A percentile compares a stretch with the other conserved stretches of the same genome.
phyloP scores from a whole-genome alignment of 208 protist species.

The Leishmania braziliensis region DNA sequence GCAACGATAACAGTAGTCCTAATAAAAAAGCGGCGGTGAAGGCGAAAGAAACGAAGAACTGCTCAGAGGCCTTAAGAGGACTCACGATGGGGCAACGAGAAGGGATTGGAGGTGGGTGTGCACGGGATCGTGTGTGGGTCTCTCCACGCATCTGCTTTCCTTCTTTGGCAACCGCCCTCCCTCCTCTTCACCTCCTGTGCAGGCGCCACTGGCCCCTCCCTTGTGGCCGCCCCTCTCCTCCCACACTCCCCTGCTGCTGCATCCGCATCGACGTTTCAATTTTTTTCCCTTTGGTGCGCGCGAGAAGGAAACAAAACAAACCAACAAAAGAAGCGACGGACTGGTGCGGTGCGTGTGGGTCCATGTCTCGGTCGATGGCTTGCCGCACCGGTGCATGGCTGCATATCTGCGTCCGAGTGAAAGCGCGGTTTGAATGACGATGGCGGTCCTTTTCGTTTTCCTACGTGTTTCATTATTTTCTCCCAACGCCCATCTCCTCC shows the following conservation, averaged over 20 bases:
- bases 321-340: not conserved
- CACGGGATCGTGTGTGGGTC: not conserved
- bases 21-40: conserved; percentile 26
- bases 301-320: no score
- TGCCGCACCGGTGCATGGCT: not conserved
- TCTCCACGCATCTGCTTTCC: not conserved
- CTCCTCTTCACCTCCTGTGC: not conserved
- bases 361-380: not conserved
- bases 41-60: not conserved
- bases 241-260: not conserved
- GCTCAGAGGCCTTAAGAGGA: not conserved
- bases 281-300: no score
- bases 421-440: not conserved
- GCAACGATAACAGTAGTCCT: conserved; percentile 29
- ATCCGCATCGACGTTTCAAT: not conserved
- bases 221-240: not conserved
- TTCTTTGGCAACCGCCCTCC: not conserved
- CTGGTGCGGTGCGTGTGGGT: not conserved
- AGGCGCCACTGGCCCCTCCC: not conserved
- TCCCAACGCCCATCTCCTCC: not conserved
- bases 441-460: not conserved
- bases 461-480: not conserved
- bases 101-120: not conserved
- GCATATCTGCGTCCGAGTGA: not conserved
- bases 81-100: not conserved